phyloP scores from a whole-genome alignment of 1,139 yeast species.

The Torulaspora globosa region DNA sequence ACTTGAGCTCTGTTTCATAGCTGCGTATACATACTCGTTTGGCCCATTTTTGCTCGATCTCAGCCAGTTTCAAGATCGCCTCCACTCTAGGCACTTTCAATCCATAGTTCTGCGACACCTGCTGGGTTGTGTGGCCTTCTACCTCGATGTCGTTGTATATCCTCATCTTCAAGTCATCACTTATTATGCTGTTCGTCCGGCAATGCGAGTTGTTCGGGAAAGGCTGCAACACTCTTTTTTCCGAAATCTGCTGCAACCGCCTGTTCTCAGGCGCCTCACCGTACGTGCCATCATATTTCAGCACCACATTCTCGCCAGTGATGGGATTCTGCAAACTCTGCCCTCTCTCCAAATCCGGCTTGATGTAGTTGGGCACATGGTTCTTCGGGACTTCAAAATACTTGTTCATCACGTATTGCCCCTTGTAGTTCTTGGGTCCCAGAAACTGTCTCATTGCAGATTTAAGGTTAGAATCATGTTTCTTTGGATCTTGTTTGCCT shows the following conservation, averaged over 20 bases:
- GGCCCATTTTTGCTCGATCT: conserved; percentile 59
- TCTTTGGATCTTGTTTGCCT: conserved; percentile 42
- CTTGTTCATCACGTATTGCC: conserved; percentile 75
- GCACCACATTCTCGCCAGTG: conserved; percentile 35
- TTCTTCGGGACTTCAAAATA: conserved; percentile 69
- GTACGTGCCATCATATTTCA: conserved; percentile 26
- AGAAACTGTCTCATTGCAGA: conserved; percentile 47
- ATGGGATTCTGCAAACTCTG: conserved; percentile 41
- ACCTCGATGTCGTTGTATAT: conserved; percentile 56
- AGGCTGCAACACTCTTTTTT: conserved; percentile 53
- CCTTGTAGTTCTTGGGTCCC: conserved; percentile 81
- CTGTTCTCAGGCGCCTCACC: conserved; percentile 18
- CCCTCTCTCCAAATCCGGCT: conserved; percentile 52
- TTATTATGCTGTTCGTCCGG: conserved; percentile 59
- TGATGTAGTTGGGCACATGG: conserved; percentile 71
- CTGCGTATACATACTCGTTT: conserved; percentile 50
- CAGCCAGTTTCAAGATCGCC: conserved; percentile 67
- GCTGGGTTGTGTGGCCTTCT: conserved; percentile 58
- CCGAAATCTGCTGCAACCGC: conserved; percentile 33
- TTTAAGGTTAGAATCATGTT: conserved; percentile 41
- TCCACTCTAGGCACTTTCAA: conserved; percentile 81
- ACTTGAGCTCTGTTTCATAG: background rate
- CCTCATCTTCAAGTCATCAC: conserved; percentile 53
- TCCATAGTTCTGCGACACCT: conserved; percentile 74
- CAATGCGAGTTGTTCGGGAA: conserved; percentile 74